A percentile compares a stretch with the other conserved stretches of the same genome.
These are phyloP conservation scores for Volvox carteri DNA, from an alignment of 163 green algal genomes.

Conservation along the genomic window DNA sequence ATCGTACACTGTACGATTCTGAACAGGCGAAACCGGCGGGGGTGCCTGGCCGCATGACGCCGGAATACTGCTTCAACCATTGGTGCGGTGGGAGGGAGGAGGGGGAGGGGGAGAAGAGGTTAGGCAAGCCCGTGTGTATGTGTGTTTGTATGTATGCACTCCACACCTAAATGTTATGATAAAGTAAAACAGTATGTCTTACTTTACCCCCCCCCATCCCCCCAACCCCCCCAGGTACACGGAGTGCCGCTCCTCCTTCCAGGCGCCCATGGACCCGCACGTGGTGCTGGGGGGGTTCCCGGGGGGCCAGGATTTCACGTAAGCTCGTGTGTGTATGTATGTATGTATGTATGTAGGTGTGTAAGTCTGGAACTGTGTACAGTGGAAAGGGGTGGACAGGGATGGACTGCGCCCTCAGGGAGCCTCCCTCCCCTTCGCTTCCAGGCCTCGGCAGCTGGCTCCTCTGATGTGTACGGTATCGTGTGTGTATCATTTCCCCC, in stretches of 20 bases:
- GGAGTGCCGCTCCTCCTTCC: conserved; percentile 79
- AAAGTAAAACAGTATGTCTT: too few species aligned
- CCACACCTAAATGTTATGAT: too few species aligned
- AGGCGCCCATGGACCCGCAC: conserved; percentile 82
- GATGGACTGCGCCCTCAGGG: too few species aligned
- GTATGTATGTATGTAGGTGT: background rate
- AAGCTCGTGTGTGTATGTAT: background rate
- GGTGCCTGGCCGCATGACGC: conserved; percentile 58
- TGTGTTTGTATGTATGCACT: background rate
- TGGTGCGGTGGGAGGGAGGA: conserved; percentile 65
- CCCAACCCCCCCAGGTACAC: conserved; percentile 59
- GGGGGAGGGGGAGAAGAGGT: background rate
- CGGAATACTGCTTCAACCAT: conserved; percentile 87
- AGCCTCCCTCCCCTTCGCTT: background rate
- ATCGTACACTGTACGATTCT: conserved; percentile 68
- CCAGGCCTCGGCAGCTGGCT: background rate
- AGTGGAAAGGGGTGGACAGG: background rate
- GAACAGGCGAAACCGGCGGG: conserved; percentile 59
- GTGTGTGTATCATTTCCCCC: background rate
- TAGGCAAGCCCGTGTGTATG: background rate
- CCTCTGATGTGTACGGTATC: background rate
- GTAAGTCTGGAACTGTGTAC: background rate
- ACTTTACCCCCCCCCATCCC: background rate
- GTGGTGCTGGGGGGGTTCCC: conserved; percentile 93
- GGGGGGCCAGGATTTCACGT: conserved; percentile 68